Evolutionary conservation across 169 alveolate genomes (phyloP).

Genomic region (Plasmodium ovale): DNA sequence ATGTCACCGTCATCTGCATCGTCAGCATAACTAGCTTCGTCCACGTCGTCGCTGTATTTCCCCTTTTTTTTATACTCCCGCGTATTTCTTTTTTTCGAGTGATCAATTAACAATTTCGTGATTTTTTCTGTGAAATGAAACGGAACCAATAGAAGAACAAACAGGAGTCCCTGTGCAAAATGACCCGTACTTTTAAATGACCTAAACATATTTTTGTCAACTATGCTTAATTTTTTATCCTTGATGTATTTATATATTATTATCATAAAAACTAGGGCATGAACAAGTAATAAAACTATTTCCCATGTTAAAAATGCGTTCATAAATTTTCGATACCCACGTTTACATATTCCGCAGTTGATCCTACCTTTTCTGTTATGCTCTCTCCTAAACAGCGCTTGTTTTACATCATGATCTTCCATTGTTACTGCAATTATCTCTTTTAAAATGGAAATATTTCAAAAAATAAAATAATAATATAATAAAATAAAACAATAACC

Average conservation of each 20-base stretch:
- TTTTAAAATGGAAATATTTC: no score
- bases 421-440: no score
- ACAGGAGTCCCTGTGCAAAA: slow-evolving; percentile 34
- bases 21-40: not conserved
- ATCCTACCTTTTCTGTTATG: not conserved
- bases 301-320: slow-evolving; percentile 45
- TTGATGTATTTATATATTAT: slow-evolving; percentile 19
- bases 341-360: slow-evolving; percentile 15
- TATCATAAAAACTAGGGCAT: slow-evolving; percentile 24
- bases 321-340: not conserved
- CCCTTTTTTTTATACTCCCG: not conserved
- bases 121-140: slow-evolving; percentile 31
- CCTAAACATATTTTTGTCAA: slow-evolving; percentile 8
- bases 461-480: no score
- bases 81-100: not conserved
- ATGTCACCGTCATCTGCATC: not conserved
- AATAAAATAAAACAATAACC: no score
- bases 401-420: slow-evolving; percentile 29
- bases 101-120: slow-evolving; percentile 1
- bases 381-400: slow-evolving; percentile 10
- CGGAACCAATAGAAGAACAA: slow-evolving; percentile 46
- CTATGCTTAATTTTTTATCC: slow-evolving; percentile 6
- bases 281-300: slow-evolving; percentile 17
- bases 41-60: not conserved
- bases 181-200: slow-evolving; percentile 37